Evolutionary conservation across 202 grass and related monocot genomes (phyloP), one percentile per base, ranked within the genome.

Genomic region (Bolboschoenoplectus hybrid): DNA sequence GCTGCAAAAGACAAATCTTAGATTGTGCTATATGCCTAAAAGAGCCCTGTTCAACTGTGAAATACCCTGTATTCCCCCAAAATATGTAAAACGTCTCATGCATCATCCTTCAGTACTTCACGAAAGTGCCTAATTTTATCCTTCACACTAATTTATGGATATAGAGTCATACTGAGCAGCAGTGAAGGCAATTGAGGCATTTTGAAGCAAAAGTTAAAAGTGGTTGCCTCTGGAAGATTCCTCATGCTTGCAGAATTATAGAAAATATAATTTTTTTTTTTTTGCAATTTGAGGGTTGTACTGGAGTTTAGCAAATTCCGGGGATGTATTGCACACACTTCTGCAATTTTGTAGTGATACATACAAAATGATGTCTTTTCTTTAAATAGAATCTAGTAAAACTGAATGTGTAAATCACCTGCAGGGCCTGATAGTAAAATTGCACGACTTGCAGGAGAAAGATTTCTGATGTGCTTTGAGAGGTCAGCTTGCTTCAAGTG

Each of bases 391-490:
- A 43, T 44, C 43, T 45, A 56, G 38, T 39, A 49, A 82, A 65
- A 58, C 19, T 81, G 49, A 26, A 69, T 60, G 62, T 65, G 63
- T 39, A 19, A 65, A 50, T 47, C 85, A 99, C 97, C 97, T 76
- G 97, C 85, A 49, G 97, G 97, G 12, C 97, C 97, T 13, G 93
- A 94, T 19, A 99, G 93, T 64, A 99, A 85, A 67, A 99, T 94
- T 6, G 93, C 85, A 47, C 93, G 97, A 76, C 92, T 97, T 9
- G 97, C 93, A 16, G 92, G 92, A 81, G 93, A 85, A 86, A 99
- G 97, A 86, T 94, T 99, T 85, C 90, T 75, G 82, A 93, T 90
- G 85, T 99, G 91, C 85, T 97, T 96, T 72, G 91, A 90, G 69
- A 96, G 46, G 40, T 93, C 92, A 3, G 82, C 87, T 63, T 94